Evolutionary conservation across 2,329 filamentous ascomycete genomes (phyloP), one percentile per base, ranked within the genome.

Genomic region (Hymenotorrendiella dingleyae): DNA sequence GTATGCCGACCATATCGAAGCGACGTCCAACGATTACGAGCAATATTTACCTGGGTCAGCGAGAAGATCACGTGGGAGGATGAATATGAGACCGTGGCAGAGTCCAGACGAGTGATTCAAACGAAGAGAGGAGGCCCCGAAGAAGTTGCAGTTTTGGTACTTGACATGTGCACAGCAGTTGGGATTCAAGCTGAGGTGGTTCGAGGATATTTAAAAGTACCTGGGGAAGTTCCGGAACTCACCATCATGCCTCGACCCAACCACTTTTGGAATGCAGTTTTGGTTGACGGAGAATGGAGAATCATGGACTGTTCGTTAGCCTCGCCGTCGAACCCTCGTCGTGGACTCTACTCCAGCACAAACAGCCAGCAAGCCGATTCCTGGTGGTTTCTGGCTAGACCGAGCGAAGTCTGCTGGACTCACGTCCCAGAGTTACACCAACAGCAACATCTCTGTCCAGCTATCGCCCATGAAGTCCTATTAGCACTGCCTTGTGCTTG

Each of bases 41-140:
- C 93, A 12, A 97, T 98, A 49, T 98, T 97, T 59, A 96, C 86
- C 1, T 98, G 91, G 91, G 87, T 94, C 4, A 79, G 87, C n/a
- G 93, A 98, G 62, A 89, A 91, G 55, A 82, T 98, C 43, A 78
- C 78, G 23, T 98, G 93, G 93, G 93, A 98, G 61, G 91, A 96
- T 56, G 89, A 94, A 52, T 89, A 88, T 50, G 88, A 94, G 54
- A 85, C 83, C n/a, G 74, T 84, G 6, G 60, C 93, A 40, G 89
- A 98, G 61, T 84, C 89, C 2, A 77, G 85, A 42, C 79, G 86
- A 35, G 86, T 95, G 4, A 82, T 98, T 23, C 83, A 93, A 53
- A 82, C 80, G 14, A 90, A 86, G 62, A 77, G 90, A 48, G 93
- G 81, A 4, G 94, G 84, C 52, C 83, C 88, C 16, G 80, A 95